Evolutionary conservation across 2,329 filamentous ascomycete genomes (phyloP).

Genomic region (Trichoderma breve): DNA sequence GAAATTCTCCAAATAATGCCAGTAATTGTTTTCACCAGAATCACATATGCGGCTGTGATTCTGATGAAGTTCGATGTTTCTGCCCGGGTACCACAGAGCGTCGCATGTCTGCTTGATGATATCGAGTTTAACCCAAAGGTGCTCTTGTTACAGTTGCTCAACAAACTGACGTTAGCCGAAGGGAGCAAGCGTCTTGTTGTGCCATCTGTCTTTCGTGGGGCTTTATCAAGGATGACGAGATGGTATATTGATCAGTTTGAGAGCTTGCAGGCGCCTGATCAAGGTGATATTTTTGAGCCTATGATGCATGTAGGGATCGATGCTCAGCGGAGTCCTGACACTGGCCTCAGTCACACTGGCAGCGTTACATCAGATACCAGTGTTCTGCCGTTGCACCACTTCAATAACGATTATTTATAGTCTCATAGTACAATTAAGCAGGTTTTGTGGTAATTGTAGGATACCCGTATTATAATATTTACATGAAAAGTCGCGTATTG

Average conservation of each 20-base stretch:
- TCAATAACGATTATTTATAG: not conserved
- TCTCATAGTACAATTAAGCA: not conserved
- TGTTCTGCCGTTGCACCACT: not conserved
- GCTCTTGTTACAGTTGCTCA: not conserved
- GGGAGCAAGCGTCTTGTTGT: not conserved
- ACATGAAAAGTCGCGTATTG: too few species aligned
- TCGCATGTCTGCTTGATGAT: not conserved
- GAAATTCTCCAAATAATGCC: not conserved
- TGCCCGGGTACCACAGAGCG: not conserved
- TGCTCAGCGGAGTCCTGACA: not conserved
- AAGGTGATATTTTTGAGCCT: not conserved
- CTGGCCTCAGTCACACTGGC: not conserved
- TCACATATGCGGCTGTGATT: not conserved
- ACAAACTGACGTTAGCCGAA: not conserved
- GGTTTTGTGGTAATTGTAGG: accelerated
- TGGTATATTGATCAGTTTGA: not conserved
- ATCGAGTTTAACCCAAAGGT: not conserved
- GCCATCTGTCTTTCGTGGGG: not conserved
- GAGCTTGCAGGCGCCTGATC: not conserved
- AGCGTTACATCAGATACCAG: not conserved
- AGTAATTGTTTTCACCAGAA: not conserved
- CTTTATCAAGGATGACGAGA: not conserved
- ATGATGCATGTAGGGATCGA: not conserved
- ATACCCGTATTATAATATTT: not conserved
- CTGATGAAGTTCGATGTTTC: not conserved